These are phyloP conservation scores for Echium plantagineum DNA, from an alignment of 257 asterid species.

Conservation along the genomic window DNA sequence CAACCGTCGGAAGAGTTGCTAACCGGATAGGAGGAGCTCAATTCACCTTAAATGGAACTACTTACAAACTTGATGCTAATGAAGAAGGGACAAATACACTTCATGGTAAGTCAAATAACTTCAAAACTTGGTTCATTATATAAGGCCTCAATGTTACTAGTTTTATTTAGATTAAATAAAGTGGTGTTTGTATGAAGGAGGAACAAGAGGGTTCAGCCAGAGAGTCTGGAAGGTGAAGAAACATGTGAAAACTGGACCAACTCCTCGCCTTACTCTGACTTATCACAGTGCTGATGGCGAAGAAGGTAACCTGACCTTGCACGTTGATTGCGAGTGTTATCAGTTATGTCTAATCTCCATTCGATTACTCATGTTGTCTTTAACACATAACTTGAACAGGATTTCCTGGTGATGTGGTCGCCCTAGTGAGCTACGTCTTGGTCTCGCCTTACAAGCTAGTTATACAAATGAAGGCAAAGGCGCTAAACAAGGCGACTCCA, in stretches of 20 bases:
- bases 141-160: not conserved
- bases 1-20: slow-evolving; percentile 11
- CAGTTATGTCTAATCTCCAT: no score
- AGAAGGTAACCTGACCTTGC: slow-evolving; percentile 26
- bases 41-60: slow-evolving; percentile 10
- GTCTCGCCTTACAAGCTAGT: slow-evolving; percentile 26
- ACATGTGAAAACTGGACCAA: slow-evolving; percentile 2
- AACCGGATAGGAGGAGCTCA: no score
- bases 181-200: not conserved
- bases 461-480: slow-evolving; percentile 40
- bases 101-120: slow-evolving; percentile 1
- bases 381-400: slow-evolving; percentile 19
- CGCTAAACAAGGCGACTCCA: slow-evolving; percentile 32
- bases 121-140: no score
- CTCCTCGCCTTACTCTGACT: slow-evolving; percentile 10
- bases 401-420: slow-evolving; percentile 53
- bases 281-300: slow-evolving; percentile 12
- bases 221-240: slow-evolving; percentile 7
- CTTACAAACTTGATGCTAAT: slow-evolving; percentile 8
- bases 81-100: slow-evolving; percentile 9
- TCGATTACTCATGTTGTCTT: no score
- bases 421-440: slow-evolving; percentile 41
- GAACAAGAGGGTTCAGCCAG: slow-evolving; percentile 9
- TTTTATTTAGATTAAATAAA: not conserved
- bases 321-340: no score